Evolutionary conservation across 2,329 filamentous ascomycete species (phyloP), one percentile per base, ranked within the genome.

Genomic region (Alternaria postmessia): DNA sequence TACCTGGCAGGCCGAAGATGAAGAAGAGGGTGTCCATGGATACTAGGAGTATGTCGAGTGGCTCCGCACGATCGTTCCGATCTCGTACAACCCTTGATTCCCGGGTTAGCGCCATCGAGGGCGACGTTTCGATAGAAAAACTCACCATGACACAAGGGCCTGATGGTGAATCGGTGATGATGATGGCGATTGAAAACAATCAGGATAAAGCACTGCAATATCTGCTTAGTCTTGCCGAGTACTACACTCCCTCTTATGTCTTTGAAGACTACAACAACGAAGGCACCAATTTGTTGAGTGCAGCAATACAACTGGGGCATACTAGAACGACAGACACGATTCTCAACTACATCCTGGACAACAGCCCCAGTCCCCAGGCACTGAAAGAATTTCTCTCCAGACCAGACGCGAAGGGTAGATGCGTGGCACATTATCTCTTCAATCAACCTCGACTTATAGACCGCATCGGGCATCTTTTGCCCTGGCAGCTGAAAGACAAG

Each of bases 401-500:
- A 62, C 90, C 94, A 71, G 95, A 99, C 73, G 88, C 86, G 38
- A 90, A 93, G 82, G 95, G 94, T 22, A 89, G 95, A 68, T 96
- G 93, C 63, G 87, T 92, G 53, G 95, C 91, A n/a, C 95, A 99
- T 78, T 99, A 99, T 77, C 84, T 99, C 16, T 99, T 99, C 81
- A 91, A 97, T 73, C 90, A 92, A 8, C 95, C 95, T 2, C 85
- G 87, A 54, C 83, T 99, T 20, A 95, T 99, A 67, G 81, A 84
- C 44, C 85, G 86, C 55, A 89, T 98, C 61, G 94, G 93, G 2
- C 85, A 86, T 61, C 80, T 94, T 66, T 83, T 99, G 54, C 91
- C 93, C 8, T 99, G 95, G 95, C 87, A 88, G 59, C 88, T 96
- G 77, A 93, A 90, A 67, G 95, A 99, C 78, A 96, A 93, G 76